Evolutionary conservation across 2,329 filamentous ascomycete genomes (phyloP).

Genomic region (Moelleriella libera): DNA sequence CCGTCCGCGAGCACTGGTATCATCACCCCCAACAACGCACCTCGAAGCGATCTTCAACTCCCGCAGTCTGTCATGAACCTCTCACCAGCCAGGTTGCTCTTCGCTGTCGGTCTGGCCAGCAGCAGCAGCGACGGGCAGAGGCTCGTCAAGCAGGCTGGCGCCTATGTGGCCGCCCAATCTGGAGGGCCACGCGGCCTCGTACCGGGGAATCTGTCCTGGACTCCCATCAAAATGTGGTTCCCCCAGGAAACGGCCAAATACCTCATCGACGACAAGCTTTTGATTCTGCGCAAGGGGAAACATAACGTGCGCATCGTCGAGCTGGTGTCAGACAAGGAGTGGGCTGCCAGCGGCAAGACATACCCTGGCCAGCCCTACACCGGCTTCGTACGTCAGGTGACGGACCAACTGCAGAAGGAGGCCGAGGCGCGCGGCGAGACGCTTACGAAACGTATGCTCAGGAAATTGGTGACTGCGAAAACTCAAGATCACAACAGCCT

Average conservation of each 20-base stretch:
- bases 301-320: slow-evolving; percentile 48
- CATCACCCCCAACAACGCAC: slow-evolving; percentile 30
- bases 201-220: slow-evolving; percentile 42
- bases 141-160: slow-evolving; percentile 37
- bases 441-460: slow-evolving; percentile 13
- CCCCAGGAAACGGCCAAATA: slow-evolving; percentile 42
- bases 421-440: slow-evolving; percentile 16
- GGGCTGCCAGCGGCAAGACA: slow-evolving; percentile 28
- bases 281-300: slow-evolving; percentile 50
- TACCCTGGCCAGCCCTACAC: slow-evolving; percentile 40
- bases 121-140: slow-evolving; percentile 45
- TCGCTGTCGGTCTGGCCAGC: slow-evolving; percentile 41
- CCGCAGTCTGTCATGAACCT: slow-evolving; percentile 41
- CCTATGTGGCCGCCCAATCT: slow-evolving; percentile 44
- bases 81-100: slow-evolving; percentile 44
- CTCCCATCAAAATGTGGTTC: slow-evolving; percentile 44
- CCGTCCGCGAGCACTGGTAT: slow-evolving; percentile 16
- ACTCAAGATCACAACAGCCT: slow-evolving; percentile 7
- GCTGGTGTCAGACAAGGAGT: slow-evolving; percentile 42
- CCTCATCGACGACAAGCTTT: slow-evolving; percentile 42
- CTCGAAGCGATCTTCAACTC: slow-evolving; percentile 41
- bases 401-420: slow-evolving; percentile 20
- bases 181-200: slow-evolving; percentile 27
- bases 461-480: slow-evolving; percentile 13
- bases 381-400: slow-evolving; percentile 30